phyloP scores from a whole-genome alignment of 1,284 basidiomycete genomes.

The Ustilago tritici region DNA sequence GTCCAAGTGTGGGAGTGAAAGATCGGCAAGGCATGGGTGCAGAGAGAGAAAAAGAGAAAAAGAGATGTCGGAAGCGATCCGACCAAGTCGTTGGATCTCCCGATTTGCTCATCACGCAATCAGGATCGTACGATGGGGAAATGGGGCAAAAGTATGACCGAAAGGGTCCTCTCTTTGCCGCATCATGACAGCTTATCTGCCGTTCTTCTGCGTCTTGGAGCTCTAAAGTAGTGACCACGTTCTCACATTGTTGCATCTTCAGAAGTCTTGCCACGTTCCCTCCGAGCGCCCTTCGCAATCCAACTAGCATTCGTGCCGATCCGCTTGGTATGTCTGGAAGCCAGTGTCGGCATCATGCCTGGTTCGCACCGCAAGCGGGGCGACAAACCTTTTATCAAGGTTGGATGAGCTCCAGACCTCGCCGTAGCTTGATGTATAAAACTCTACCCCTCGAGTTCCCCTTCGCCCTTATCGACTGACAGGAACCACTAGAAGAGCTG shows the following conservation, averaged over 20 bases:
- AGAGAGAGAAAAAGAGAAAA: not conserved
- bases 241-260: not conserved
- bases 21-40: constrained; percentile 1
- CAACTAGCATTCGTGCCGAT: not conserved
- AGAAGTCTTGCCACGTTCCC: constrained; percentile 3
- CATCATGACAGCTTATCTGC: constrained; percentile 2
- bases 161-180: constrained; percentile 16
- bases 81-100: not conserved
- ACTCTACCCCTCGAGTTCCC: no score
- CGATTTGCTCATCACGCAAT: not conserved
- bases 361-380: not conserved
- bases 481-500: not conserved
- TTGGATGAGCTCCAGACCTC: not conserved
- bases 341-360: not conserved
- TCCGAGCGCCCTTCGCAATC: not conserved
- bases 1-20: no score
- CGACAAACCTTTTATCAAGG: not conserved
- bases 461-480: no score
- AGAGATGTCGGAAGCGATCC: not conserved
- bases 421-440: no score
- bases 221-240: constrained; percentile 6
- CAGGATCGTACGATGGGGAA: not conserved
- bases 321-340: not conserved
- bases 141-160: constrained; percentile 9
- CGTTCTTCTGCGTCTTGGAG: not conserved